phyloP scores from a whole-genome alignment of 1,284 basidiomycete genomes.

The Cryptococcus floricola region DNA sequence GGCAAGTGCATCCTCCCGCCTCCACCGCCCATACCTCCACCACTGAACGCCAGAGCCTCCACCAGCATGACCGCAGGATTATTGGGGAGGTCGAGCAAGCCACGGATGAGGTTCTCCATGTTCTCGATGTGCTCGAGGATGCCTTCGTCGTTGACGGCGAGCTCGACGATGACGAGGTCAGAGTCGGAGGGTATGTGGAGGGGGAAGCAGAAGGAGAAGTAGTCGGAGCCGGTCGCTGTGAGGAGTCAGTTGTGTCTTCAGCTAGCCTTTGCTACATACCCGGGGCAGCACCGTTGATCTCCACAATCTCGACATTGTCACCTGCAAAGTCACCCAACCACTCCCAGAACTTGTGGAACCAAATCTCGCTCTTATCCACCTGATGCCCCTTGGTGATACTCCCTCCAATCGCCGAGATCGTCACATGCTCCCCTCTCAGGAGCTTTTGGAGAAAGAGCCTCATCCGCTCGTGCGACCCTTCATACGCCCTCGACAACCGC shows the following conservation, averaged over 20 bases:
- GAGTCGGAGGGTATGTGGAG: conserved; percentile 40
- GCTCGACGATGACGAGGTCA: conserved; percentile 45
- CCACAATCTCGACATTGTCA: conserved; percentile 16
- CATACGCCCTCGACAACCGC: conserved; percentile 37
- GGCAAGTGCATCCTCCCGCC: conserved; percentile 48
- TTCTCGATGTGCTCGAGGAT: conserved; percentile 43
- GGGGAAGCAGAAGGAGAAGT: conserved; percentile 48
- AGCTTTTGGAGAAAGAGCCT: conserved; percentile 35
- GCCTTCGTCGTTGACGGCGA: conserved; percentile 47
- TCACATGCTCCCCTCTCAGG: conserved; percentile 37
- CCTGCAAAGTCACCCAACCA: conserved; percentile 37
- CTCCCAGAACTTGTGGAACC: conserved; percentile 36
- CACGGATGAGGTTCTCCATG: conserved; percentile 48
- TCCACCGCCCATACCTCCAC: conserved; percentile 45
- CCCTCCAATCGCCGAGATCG: conserved; percentile 41
- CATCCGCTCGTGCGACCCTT: conserved; percentile 34
- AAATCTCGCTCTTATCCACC: conserved; percentile 34
- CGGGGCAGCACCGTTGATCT: conserved; percentile 44
- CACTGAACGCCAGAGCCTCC: conserved; percentile 42
- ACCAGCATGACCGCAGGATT: conserved; percentile 43
- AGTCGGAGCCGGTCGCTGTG: conserved; percentile 45
- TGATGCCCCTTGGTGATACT: conserved; percentile 47
- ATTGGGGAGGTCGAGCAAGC: conserved; percentile 37
- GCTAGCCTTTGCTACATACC: conserved; percentile 17
- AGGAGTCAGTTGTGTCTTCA: background rate